These are phyloP conservation scores for Rhizoclosmatium sp. DNA, from an alignment of 192 early-diverging fungal species.

Conservation along the genomic window DNA sequence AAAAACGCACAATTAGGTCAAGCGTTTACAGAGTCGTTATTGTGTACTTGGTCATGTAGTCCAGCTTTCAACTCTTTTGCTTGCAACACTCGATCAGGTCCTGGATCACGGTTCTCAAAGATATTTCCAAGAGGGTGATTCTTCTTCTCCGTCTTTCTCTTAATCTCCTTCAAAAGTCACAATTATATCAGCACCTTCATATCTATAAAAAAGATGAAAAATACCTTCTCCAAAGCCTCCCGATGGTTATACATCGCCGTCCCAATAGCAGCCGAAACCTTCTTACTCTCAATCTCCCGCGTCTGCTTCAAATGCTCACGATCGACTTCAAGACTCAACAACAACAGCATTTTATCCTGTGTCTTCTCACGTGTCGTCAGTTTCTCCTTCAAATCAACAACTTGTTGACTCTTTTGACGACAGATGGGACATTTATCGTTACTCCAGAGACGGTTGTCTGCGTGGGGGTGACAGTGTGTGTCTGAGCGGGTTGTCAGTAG, in stretches of 20 bases:
- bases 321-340: constrained; percentile 53
- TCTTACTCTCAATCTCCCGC: constrained; percentile 42
- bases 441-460: constrained; percentile 15
- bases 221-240: constrained; percentile 42
- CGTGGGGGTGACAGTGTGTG: constrained; percentile 13
- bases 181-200: not conserved
- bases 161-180: constrained; percentile 15
- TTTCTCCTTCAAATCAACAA: constrained; percentile 34
- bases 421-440: constrained; percentile 57
- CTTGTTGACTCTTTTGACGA: constrained; percentile 32
- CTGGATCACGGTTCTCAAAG: constrained; percentile 52
- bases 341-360: constrained; percentile 53
- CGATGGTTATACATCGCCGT: constrained; percentile 53
- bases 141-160: constrained; percentile 25
- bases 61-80: constrained; percentile 36
- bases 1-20: not conserved
- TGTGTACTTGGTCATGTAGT: constrained; percentile 50
- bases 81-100: constrained; percentile 42
- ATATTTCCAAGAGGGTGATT: constrained; percentile 52
- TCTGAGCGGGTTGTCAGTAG: constrained; percentile 19
- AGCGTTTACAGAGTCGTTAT: not conserved
- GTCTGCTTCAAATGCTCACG: constrained; percentile 43
- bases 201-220: not conserved
- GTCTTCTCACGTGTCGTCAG: constrained; percentile 46
- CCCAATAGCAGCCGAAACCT: constrained; percentile 33